Evolutionary conservation across 2,329 filamentous ascomycete genomes (phyloP).

Genomic region (Metarhizium guizhouense): DNA sequence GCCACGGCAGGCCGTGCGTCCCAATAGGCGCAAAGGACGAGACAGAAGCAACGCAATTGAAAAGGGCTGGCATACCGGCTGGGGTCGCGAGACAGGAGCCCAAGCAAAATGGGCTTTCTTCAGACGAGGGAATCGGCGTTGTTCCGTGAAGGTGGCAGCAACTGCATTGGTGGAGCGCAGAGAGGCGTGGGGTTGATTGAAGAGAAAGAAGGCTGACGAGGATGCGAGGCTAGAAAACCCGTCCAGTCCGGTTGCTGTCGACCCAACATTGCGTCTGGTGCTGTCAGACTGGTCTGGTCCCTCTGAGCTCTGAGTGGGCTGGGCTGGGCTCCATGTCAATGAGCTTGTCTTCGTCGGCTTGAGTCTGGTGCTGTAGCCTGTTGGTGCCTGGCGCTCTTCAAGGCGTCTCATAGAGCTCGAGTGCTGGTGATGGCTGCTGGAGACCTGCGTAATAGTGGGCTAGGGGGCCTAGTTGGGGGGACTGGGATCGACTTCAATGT

Average conservation of each 20-base stretch:
- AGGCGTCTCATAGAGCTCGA: too few relatives aligned
- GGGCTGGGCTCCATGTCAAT: neutral
- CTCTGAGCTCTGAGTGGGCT: too few relatives aligned
- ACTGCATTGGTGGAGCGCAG: slow-evolving; percentile 8
- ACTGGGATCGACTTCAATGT: too few relatives aligned
- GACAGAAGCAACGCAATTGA: neutral
- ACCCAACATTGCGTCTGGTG: too few relatives aligned
- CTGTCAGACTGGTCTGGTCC: too few relatives aligned
- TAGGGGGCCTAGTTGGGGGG: too few relatives aligned
- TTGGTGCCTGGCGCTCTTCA: too few relatives aligned
- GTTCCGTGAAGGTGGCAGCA: slow-evolving; percentile 7
- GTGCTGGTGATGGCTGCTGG: too few relatives aligned
- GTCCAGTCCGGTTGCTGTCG: too few relatives aligned
- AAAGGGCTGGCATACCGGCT: slow-evolving; percentile 2
- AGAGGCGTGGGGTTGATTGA: slow-evolving; percentile 8
- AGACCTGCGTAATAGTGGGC: too few relatives aligned
- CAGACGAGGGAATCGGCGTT: slow-evolving; percentile 10
- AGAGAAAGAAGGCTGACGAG: slow-evolving; percentile 10
- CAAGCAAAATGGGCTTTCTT: slow-evolving; percentile 1
- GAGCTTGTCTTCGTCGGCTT: too few relatives aligned
- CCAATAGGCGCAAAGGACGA: neutral
- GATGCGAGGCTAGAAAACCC: slow-evolving; percentile 2
- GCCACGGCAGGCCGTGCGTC: neutral
- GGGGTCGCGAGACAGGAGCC: neutral
- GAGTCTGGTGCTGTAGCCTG: too few relatives aligned